A percentile compares a stretch with the other conserved stretches of the same genome.
Conservation (phyloP, 2,329 filamentous ascomycete species). For the Colletotrichum magnum region DNA sequence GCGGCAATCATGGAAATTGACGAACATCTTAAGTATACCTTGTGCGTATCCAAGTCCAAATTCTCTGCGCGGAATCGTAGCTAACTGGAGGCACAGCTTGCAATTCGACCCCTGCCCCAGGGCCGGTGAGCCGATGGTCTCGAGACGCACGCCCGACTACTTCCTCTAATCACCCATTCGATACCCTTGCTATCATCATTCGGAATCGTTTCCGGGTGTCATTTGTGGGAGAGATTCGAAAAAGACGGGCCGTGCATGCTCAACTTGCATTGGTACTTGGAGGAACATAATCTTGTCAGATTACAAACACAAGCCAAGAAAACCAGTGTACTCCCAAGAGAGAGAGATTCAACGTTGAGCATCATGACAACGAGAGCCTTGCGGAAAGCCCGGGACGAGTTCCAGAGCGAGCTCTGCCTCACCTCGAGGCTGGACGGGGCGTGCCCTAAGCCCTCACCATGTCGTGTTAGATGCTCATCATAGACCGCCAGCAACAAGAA, state of each 20-base stretch:
- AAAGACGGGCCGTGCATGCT: constrained; percentile 35
- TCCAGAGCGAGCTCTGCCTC: constrained; percentile 9
- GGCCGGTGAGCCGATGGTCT: constrained; percentile 98
- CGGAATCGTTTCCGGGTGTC: constrained; percentile 16
- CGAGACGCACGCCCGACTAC: constrained; percentile 97
- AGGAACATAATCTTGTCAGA: constrained; percentile 40
- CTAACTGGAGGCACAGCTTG: constrained; percentile 73
- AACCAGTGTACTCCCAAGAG: constrained; percentile 40
- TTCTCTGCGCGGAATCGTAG: constrained; percentile 10
- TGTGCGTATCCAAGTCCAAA: constrained; percentile 71
- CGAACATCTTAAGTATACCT: constrained; percentile 99
- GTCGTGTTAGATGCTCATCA: constrained; percentile 39
- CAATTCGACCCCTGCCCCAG: constrained; percentile 99
- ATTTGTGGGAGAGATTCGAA: constrained; percentile 33
- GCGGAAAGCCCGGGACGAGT: constrained; percentile 1
- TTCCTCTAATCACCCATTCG: constrained; percentile 80
- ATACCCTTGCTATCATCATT: constrained; percentile 34
- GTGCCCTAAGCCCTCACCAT: constrained; percentile 12
- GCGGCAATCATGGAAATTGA: constrained; percentile 99
- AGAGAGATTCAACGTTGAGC: constrained; percentile 40
- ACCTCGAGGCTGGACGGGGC: not conserved
- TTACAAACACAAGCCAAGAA: constrained; percentile 37
- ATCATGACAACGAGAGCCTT: constrained; percentile 22
- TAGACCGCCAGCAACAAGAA: constrained; percentile 39
- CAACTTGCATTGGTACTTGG: constrained; percentile 40